Percentiles rank a stretch among this genome's conserved stretches.
Evolutionary conservation across 257 asterid species (phyloP).

Genomic region (Penstemon davidsonii): DNA sequence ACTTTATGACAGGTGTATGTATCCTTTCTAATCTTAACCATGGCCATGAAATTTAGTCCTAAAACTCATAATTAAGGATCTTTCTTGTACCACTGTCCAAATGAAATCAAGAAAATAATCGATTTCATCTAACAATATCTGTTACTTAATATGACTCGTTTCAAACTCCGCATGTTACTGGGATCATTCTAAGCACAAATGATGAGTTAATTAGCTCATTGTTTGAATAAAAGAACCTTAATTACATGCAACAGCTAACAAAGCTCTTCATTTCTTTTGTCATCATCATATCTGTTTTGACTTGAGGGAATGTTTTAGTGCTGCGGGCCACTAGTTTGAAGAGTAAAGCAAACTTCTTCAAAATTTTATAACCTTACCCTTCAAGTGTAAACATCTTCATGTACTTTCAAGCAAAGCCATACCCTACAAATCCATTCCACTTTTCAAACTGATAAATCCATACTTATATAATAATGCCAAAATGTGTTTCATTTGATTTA

Average conservation of each 20-base stretch:
- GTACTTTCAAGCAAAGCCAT: slow-evolving; percentile 85
- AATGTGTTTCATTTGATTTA: slow-evolving; percentile 36
- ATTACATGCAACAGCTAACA: slow-evolving; percentile 19
- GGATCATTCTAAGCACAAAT: slow-evolving; percentile 16
- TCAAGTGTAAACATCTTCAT: slow-evolving; percentile 65
- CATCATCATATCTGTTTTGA: slow-evolving; percentile 37
- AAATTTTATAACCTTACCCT: slow-evolving; percentile 59
- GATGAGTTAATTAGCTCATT: slow-evolving; percentile 28
- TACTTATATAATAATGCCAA: slow-evolving; percentile 50
- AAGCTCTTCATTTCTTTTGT: background rate
- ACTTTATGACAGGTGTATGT: background rate
- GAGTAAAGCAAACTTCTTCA: slow-evolving; percentile 85
- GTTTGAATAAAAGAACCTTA: slow-evolving; percentile 15
- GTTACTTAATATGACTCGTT: slow-evolving; percentile 37
- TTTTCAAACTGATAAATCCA: slow-evolving; percentile 41
- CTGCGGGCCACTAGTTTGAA: slow-evolving; percentile 48
- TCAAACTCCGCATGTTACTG: slow-evolving; percentile 17
- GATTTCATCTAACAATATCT: slow-evolving; percentile 13
- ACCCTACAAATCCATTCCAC: slow-evolving; percentile 45
- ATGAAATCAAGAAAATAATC: slow-evolving; percentile 14
- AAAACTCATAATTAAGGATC: background rate
- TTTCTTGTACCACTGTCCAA: background rate
- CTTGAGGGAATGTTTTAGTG: slow-evolving; percentile 28
- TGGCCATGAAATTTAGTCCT: too few species aligned
- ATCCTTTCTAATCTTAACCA: too few species aligned